Base-by-base conservation (phyloP, 306 rosid species). In the Boehmeria nivea region DNA sequence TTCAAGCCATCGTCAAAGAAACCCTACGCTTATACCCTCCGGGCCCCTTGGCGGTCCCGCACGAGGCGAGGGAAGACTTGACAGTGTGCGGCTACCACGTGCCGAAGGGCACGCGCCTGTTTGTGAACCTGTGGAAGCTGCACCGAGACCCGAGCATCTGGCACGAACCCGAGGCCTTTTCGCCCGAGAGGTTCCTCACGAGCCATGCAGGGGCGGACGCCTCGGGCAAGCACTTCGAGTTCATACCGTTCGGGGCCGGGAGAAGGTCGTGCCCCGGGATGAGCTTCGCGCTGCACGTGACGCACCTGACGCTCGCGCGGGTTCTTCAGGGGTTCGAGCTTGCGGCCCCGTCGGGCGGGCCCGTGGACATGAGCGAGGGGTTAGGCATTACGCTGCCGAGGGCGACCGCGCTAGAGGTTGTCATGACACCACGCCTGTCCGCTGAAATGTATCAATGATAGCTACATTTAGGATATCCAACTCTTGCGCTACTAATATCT, bases 191-290 rank as follows among this genome's bases (percentile, higher is more conserved):
- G 53, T 76, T 84, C 49, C 48, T 78, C 2, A 65, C 42, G 8
- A 38, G 23, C 3, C 68, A 43, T 23, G 72, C 72, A 19, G 66
- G 70, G 6, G 0, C 75, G 0, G 71, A 73, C 59, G 82, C 70
- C 27, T 65, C 43, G 1, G 71, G 72, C 43, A 57, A 68, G 9
- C 54, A 81, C 56, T 81, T 75, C 68, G 72, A 72, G 65, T 72
- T 72, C 17, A 70, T 73, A 2, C 85, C 93, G 12, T 84, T 81
- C 52, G 87, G 87, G 12, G 67, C 40, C 19, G 79, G 87, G 0
- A 72, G 87, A 62, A 57, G 87, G 33, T 54, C 82, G 47, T 84
- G 87, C 17, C 87, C 85, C 6, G 93, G 93, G 6, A 51, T 55
- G 0, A 37, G 37, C 0, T 70, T 84, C 24, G 85, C 79, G 2